These are phyloP conservation scores for Inonotus obliquus DNA, from an alignment of 1,284 basidiomycete species.

Conservation along the genomic window DNA sequence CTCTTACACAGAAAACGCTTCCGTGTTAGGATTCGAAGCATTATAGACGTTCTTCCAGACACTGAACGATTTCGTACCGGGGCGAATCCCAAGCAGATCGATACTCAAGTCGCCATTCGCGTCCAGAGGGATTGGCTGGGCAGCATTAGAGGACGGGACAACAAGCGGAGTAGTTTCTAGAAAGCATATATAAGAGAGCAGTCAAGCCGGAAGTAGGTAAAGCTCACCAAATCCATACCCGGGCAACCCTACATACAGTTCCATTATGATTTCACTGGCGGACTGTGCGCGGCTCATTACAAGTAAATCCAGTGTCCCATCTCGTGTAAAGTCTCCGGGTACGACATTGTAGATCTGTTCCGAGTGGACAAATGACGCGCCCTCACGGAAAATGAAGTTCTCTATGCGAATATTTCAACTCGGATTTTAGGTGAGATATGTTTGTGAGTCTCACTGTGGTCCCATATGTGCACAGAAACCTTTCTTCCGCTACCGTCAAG, in stretches of 20 bases:
- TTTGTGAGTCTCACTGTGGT: slow-evolving; percentile 52
- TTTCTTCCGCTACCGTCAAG: slow-evolving; percentile 71
- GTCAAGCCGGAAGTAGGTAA: not conserved
- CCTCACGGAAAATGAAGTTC: slow-evolving; percentile 52
- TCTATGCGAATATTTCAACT: not conserved
- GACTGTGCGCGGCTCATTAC: slow-evolving; percentile 68
- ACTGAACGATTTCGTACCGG: slow-evolving; percentile 43
- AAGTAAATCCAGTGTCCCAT: slow-evolving; percentile 86
- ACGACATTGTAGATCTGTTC: slow-evolving; percentile 70
- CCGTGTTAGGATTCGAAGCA: slow-evolving; percentile 41
- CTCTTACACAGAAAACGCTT: slow-evolving; percentile 59
- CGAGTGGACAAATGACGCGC: slow-evolving; percentile 53
- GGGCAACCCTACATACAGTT: slow-evolving; percentile 60
- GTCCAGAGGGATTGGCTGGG: slow-evolving; percentile 87
- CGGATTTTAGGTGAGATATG: not conserved
- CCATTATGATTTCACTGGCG: slow-evolving; percentile 54
- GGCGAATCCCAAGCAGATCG: slow-evolving; percentile 76
- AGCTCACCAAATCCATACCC: slow-evolving; percentile 66
- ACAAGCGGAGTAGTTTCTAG: slow-evolving; percentile 40
- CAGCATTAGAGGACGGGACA: slow-evolving; percentile 58
- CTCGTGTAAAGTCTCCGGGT: slow-evolving; percentile 90
- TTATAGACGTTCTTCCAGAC: slow-evolving; percentile 81
- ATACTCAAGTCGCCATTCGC: slow-evolving; percentile 85
- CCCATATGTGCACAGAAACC: slow-evolving; percentile 78
- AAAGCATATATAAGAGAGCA: slow-evolving; percentile 1